Conservation (phyloP, 1,284 basidiomycete genomes). For the Ganoderma lucidum region DNA sequence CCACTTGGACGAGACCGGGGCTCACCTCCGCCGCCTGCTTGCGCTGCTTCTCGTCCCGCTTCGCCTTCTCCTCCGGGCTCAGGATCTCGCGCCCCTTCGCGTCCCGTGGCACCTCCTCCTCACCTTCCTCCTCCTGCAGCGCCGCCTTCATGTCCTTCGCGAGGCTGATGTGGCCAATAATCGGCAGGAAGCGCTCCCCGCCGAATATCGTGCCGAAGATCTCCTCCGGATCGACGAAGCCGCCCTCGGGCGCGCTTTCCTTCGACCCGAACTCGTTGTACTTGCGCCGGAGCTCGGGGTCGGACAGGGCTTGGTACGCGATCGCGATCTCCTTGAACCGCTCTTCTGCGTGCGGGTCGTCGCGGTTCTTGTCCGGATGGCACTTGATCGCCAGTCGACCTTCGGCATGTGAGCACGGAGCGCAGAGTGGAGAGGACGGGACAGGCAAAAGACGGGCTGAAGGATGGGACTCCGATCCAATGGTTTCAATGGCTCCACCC, state of each 20-base stretch:
- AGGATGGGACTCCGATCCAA: neutral
- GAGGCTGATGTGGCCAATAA: constrained; percentile 85
- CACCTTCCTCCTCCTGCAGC: constrained; percentile 89
- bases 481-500: too few species aligned
- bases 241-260: constrained; percentile 82
- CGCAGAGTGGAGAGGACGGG: neutral
- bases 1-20: constrained; percentile 18
- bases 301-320: constrained; percentile 91
- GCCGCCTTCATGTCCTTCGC: constrained; percentile 98
- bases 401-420: constrained; percentile 37
- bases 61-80: constrained; percentile 85
- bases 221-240: constrained; percentile 81
- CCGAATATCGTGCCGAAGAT: constrained; percentile 96
- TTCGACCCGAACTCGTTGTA: constrained; percentile 94
- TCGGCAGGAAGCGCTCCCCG: constrained; percentile 83
- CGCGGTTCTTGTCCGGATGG: constrained; percentile 92
- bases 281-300: constrained; percentile 84
- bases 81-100: constrained; percentile 77
- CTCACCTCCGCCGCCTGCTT: constrained; percentile 75
- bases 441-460: neutral
- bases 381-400: constrained; percentile 94
- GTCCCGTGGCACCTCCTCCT: constrained; percentile 54
- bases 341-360: constrained; percentile 92
- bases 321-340: constrained; percentile 90
- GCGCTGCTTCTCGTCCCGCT: constrained; percentile 79